Conservation (phyloP, 352 stramenopile species). For the Phytophthora constricta region DNA sequence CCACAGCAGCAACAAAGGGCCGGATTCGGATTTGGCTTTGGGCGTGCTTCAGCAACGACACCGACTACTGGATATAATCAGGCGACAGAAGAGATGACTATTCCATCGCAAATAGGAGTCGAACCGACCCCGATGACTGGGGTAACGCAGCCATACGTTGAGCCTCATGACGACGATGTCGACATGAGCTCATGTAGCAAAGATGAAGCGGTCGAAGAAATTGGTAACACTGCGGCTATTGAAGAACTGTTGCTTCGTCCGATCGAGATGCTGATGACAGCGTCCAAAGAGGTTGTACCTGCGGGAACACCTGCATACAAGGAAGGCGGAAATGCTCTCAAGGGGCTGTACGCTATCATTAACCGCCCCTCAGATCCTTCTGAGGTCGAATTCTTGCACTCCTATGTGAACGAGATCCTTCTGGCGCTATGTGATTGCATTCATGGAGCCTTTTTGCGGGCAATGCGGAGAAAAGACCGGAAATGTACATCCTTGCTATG, state of each 20-base stretch:
- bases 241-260: slow-evolving; percentile 69
- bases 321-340: slow-evolving; percentile 78
- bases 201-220: slow-evolving; percentile 23
- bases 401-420: slow-evolving; percentile 84
- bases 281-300: slow-evolving; percentile 65
- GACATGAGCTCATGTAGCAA: slow-evolving; percentile 50
- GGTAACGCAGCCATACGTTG: no score
- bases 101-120: neutral
- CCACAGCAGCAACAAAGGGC: slow-evolving; percentile 29
- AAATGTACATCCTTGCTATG: slow-evolving; percentile 75
- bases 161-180: slow-evolving; percentile 59
- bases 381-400: slow-evolving; percentile 71
- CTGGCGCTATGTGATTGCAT: slow-evolving; percentile 77
- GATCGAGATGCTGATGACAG: slow-evolving; percentile 73
- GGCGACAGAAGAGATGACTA: slow-evolving; percentile 8
- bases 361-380: slow-evolving; percentile 58
- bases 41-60: slow-evolving; percentile 14
- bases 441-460: slow-evolving; percentile 68
- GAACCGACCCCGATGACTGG: slow-evolving; percentile 36
- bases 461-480: slow-evolving; percentile 68
- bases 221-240: slow-evolving; percentile 29
- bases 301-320: slow-evolving; percentile 58
- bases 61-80: slow-evolving; percentile 8
- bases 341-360: slow-evolving; percentile 83
- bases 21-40: slow-evolving; percentile 47